These are phyloP conservation scores for Trichosporon sp. DNA, from an alignment of 1,284 basidiomycete genomes.

Conservation along the genomic window DNA sequence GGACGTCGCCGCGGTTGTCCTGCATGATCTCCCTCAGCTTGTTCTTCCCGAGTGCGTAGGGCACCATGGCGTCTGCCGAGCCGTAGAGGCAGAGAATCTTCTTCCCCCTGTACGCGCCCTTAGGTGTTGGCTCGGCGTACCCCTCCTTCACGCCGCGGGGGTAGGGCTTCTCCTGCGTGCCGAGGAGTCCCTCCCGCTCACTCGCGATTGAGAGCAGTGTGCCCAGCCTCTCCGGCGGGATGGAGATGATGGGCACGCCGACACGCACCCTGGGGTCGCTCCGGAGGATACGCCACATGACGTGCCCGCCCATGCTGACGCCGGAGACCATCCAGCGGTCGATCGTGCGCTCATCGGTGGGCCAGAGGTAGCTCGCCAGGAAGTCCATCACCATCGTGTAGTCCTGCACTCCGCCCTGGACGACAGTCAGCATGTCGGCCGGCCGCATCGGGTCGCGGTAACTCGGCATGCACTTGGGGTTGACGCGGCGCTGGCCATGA, in stretches of 20 bases:
- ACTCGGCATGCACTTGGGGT: slow-evolving; percentile 35
- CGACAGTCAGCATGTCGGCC: slow-evolving; percentile 23
- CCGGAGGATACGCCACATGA: slow-evolving; percentile 30
- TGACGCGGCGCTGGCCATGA: slow-evolving; percentile 65
- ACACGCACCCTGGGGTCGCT: slow-evolving; percentile 24
- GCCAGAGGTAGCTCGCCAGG: slow-evolving; percentile 71
- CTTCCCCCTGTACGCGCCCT: slow-evolving; percentile 63
- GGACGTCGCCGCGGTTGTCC: slow-evolving; percentile 25
- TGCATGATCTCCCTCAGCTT: slow-evolving; percentile 21
- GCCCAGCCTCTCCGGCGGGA: slow-evolving; percentile 24
- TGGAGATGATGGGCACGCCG: slow-evolving; percentile 28
- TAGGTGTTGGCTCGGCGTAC: slow-evolving; percentile 20
- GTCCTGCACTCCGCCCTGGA: slow-evolving; percentile 66
- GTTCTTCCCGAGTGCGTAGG: slow-evolving; percentile 29
- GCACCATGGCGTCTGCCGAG: slow-evolving; percentile 51
- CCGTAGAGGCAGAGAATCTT: slow-evolving; percentile 70
- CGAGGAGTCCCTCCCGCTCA: slow-evolving; percentile 22
- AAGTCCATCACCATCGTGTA: slow-evolving; percentile 77
- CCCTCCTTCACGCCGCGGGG: slow-evolving; percentile 13
- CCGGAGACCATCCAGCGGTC: slow-evolving; percentile 64
- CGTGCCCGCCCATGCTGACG: slow-evolving; percentile 55
- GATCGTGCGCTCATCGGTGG: slow-evolving; percentile 65
- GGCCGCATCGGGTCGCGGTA: slow-evolving; percentile 26
- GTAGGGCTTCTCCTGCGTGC: slow-evolving; percentile 23
- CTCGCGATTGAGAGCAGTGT: slow-evolving; percentile 22